These are phyloP conservation scores for Lipomyces mesembrius DNA, from an alignment of 805 yeast genomes.

Conservation along the genomic window DNA sequence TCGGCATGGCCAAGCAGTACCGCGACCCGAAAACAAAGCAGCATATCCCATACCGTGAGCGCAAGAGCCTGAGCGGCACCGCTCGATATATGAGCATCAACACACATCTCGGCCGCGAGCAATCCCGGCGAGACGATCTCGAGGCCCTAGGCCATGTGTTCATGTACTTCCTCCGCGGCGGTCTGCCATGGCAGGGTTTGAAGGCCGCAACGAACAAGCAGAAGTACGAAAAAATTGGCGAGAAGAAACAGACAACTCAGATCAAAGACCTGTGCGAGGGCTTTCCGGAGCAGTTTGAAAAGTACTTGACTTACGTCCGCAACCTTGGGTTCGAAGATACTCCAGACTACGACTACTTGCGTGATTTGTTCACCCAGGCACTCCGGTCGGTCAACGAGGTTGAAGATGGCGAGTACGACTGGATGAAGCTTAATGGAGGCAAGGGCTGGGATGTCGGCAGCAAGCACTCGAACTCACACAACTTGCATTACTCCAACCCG, in stretches of 20 bases:
- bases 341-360: constrained; percentile 89
- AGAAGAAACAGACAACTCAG: constrained; percentile 88
- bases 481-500: constrained; percentile 33
- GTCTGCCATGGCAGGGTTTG: constrained; percentile 97
- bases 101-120: constrained; percentile 97
- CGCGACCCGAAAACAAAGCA: constrained; percentile 94
- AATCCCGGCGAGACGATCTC: constrained; percentile 92
- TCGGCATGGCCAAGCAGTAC: constrained; percentile 98
- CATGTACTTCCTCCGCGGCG: constrained; percentile 91
- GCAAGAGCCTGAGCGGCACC: constrained; percentile 93
- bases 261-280: constrained; percentile 86
- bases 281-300: constrained; percentile 89
- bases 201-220: constrained; percentile 98
- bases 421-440: constrained; percentile 96
- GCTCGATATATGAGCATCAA: constrained; percentile 99
- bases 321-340: constrained; percentile 88
- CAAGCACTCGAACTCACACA: constrained; percentile 38
- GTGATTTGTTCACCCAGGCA: constrained; percentile 77
- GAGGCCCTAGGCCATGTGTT: constrained; percentile 97
- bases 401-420: constrained; percentile 91
- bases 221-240: constrained; percentile 96
- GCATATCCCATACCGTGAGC: constrained; percentile 96
- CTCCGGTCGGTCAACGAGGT: constrained; percentile 69
- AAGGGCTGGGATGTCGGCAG: constrained; percentile 88
- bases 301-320: constrained; percentile 86